These are phyloP conservation scores for Meyerozyma athensensis DNA, from an alignment of 1,139 yeast genomes.

Conservation along the genomic window DNA sequence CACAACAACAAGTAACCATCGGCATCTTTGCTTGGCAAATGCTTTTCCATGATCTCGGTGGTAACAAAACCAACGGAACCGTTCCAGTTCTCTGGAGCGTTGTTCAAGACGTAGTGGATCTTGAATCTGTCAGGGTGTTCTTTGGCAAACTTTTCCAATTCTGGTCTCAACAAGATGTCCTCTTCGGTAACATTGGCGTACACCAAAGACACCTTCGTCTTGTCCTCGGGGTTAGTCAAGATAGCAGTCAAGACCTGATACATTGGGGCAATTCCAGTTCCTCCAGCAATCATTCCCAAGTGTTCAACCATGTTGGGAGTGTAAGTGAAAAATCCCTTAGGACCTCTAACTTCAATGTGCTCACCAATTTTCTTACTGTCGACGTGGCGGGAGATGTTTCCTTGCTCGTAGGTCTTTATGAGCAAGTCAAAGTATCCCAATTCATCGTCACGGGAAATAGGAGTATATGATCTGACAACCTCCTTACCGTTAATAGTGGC, in stretches of 20 bases:
- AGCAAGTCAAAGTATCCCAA: constrained; percentile 85
- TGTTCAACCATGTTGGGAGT: constrained; percentile 72
- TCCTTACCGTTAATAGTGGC: constrained; percentile 78
- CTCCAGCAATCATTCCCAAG: constrained; percentile 89
- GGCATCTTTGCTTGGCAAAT: constrained; percentile 60
- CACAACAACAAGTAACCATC: constrained; percentile 78
- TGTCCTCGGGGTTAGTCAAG: constrained; percentile 68
- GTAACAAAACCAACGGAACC: constrained; percentile 84
- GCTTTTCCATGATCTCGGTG: constrained; percentile 62
- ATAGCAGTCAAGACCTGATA: constrained; percentile 72
- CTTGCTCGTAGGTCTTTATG: constrained; percentile 89
- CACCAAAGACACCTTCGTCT: constrained; percentile 57
- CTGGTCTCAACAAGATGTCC: constrained; percentile 76
- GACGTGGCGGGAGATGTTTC: constrained; percentile 78
- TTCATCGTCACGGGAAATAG: constrained; percentile 81
- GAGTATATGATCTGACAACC: constrained; percentile 88
- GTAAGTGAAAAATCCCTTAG: constrained; percentile 88
- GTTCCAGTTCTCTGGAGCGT: constrained; percentile 68
- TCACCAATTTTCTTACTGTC: constrained; percentile 69
- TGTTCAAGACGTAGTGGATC: constrained; percentile 68
- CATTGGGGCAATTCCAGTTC: constrained; percentile 83
- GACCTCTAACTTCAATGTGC: constrained; percentile 75
- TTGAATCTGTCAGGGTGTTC: constrained; percentile 63
- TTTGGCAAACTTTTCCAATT: constrained; percentile 64
- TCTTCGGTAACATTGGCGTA: constrained; percentile 78